Conservation (phyloP, 2,329 filamentous ascomycete genomes). For the Botrytis tulipae region DNA sequence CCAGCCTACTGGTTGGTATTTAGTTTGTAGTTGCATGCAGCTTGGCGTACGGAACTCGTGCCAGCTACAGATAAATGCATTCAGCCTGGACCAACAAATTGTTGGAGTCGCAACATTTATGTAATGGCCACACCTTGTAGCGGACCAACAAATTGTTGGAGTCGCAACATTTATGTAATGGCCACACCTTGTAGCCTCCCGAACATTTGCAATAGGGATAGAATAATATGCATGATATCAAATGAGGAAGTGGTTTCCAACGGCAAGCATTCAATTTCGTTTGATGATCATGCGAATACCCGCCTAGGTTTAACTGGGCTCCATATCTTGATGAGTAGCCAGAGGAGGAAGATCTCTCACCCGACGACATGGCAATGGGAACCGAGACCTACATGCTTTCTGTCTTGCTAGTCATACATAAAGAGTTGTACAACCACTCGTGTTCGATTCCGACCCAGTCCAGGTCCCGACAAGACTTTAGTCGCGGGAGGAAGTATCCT, state of each 20-base stretch:
- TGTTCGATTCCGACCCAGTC: constrained; percentile 1
- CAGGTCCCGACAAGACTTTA: constrained; percentile 4
- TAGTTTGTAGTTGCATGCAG: background rate
- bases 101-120: constrained; percentile 8
- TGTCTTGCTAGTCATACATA: background rate
- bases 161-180: constrained; percentile 8
- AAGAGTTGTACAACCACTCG: constrained; percentile 8
- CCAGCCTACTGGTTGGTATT: constrained; percentile 13
- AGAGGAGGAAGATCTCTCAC: background rate
- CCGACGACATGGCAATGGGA: constrained; percentile 17
- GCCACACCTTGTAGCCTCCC: background rate
- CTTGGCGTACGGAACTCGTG: constrained; percentile 17
- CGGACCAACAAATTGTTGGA: constrained; percentile 15
- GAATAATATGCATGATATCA: background rate
- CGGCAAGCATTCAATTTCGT: background rate
- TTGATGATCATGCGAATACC: constrained; percentile 8
- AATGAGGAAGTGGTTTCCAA: background rate
- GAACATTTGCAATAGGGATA: background rate
- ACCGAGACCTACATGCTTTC: background rate
- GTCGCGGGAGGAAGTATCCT: background rate
- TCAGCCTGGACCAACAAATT: constrained; percentile 13
- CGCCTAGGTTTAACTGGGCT: background rate
- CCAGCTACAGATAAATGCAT: constrained; percentile 9
- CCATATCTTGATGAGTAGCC: background rate
- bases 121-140: background rate